Conservation (phyloP, 352 stramenopile species). For the Globisporangium lucens region DNA sequence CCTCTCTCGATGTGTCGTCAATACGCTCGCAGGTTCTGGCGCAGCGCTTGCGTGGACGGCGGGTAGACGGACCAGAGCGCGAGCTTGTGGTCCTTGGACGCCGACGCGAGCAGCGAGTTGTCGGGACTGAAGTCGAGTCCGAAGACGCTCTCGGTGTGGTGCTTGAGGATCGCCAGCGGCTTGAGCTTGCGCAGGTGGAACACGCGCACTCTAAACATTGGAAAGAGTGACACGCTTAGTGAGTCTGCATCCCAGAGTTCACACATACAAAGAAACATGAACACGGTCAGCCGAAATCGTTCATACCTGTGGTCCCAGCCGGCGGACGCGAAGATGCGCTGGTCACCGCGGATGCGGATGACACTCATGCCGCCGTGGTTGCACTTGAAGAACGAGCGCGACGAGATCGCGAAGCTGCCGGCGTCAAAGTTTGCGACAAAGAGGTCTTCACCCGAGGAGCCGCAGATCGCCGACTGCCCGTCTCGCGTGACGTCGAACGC, state of each 20-base stretch:
- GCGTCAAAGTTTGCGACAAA: constrained; percentile 46
- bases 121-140: constrained; percentile 65
- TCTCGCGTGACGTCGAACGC: constrained; percentile 65
- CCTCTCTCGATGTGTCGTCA: constrained; percentile 8
- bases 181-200: constrained; percentile 77
- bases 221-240: background rate
- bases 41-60: constrained; percentile 25
- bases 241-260: background rate
- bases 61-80: constrained; percentile 78
- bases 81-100: constrained; percentile 78
- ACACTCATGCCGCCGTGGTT: constrained; percentile 62
- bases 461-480: constrained; percentile 51
- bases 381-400: constrained; percentile 50
- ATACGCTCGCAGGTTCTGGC: constrained; percentile 30
- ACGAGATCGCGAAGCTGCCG: constrained; percentile 30
- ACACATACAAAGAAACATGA: background rate
- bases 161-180: constrained; percentile 74
- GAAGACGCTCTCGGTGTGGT: constrained; percentile 78
- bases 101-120: constrained; percentile 54
- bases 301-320: constrained; percentile 65
- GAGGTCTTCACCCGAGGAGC: constrained; percentile 56
- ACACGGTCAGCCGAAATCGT: background rate
- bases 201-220: constrained; percentile 38
- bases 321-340: constrained; percentile 76
- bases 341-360: constrained; percentile 60